Evolutionary conservation across 805 yeast species (phyloP), one percentile per base, ranked within the genome.

Genomic region (Spathaspora hagerdaliae): DNA sequence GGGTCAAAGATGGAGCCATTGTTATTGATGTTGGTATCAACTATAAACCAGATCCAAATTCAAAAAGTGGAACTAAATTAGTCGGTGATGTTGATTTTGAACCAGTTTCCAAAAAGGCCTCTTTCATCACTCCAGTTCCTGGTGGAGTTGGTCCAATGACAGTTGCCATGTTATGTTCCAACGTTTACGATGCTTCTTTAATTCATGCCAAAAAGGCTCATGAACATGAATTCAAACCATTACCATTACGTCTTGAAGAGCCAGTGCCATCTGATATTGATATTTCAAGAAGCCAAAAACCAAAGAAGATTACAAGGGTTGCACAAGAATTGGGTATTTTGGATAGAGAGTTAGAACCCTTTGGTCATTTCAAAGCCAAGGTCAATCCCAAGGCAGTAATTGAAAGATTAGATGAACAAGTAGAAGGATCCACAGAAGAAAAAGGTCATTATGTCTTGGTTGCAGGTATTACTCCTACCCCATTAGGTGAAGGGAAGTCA

Each of bases 141-240:
- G 98, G 98, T 62, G 98, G 98, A 57, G 98, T 92, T 51, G 99
- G 99, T 36, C 99, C 99, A 52, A 92, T 92, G 98, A 92, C 99
- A 27, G 97, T 92, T 40, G 96, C 96, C 36, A 90, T 91, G 97
- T 79, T 92, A 49, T 78, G 91, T 51, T 79, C 85, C 52, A 92
- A 94, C 60, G 92, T 92, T 9, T 73, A 82, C 47, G 76, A 79
- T 52, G 88, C 96, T 42, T 96, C 98, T 15, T 75, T 84, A 56
- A 69, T 78, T 44, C 80, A 75, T 58, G 74, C 69, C 45, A 66
- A 66, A 65, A 71, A 58, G 43, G 71, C 73, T 9, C 75, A 77
- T 59, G 65, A 73, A 59, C 71, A 78, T 55, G 64, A 68, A 48
- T 67, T 78, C 58, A 65, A 64, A 49, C 86, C 89, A 15, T 69